A percentile compares a stretch with the other conserved stretches of the same genome.
Conservation (phyloP, 2,329 filamentous ascomycete genomes). For the Aspergillus sp. region DNA sequence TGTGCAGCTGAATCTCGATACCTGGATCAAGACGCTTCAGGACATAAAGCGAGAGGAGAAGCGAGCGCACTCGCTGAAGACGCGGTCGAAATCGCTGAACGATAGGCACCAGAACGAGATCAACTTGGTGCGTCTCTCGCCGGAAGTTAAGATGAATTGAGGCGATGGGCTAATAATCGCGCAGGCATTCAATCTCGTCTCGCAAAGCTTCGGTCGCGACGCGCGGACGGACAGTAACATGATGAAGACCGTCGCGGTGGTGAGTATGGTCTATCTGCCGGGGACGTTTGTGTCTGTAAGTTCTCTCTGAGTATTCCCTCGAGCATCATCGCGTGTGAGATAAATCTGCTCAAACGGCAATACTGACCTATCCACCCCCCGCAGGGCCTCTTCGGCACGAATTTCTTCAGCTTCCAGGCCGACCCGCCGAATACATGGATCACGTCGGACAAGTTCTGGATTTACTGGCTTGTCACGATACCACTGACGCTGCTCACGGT, state of each 20-base stretch:
- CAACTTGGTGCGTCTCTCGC: conserved; percentile 29
- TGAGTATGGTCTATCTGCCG: conserved; percentile 35
- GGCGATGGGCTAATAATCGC: neutral
- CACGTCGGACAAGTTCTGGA: conserved; percentile 34
- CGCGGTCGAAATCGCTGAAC: conserved; percentile 32
- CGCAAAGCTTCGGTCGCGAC: conserved; percentile 32
- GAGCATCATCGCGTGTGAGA: neutral
- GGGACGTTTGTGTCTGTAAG: conserved; percentile 38
- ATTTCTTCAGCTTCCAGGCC: conserved; percentile 37
- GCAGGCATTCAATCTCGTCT: conserved; percentile 40
- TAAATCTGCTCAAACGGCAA: neutral
- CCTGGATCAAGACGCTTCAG: conserved; percentile 16
- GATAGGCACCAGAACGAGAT: conserved; percentile 41
- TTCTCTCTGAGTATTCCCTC: neutral
- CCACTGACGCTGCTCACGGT: conserved; percentile 35
- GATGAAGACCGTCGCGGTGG: conserved; percentile 37
- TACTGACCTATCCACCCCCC: neutral
- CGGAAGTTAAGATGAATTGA: neutral
- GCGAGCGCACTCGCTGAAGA: conserved; percentile 33
- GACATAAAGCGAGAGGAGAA: conserved; percentile 27
- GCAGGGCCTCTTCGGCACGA: conserved; percentile 41
- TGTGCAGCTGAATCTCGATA: neutral
- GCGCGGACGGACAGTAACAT: conserved; percentile 31
- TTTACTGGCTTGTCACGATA: conserved; percentile 37
- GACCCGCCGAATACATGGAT: conserved; percentile 27